Evolutionary conservation across 75 land plant species (phyloP).

Genomic region (Pinus albicaulis): DNA sequence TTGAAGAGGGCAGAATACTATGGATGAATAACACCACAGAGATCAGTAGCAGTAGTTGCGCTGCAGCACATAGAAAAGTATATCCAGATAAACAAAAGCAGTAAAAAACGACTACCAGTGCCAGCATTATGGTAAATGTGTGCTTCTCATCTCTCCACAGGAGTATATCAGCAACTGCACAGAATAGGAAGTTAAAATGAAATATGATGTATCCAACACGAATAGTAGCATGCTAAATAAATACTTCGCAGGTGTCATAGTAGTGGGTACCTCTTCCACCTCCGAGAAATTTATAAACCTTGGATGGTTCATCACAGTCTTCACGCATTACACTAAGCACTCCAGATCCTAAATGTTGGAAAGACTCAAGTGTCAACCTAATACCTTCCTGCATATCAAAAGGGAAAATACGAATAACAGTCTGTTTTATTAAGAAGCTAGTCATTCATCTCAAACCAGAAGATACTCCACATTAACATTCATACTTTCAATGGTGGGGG

Average conservation of each 20-base stretch:
- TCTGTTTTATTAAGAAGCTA: background rate
- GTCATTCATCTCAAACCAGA: background rate
- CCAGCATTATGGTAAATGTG: constrained; percentile 34
- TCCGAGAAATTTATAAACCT: constrained; percentile 55
- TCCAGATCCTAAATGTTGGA: constrained; percentile 62
- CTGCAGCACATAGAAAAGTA: constrained; percentile 54
- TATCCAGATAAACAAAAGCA: constrained; percentile 51
- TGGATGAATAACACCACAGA: constrained; percentile 53
- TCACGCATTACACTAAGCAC: constrained; percentile 9
- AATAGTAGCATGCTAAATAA: background rate
- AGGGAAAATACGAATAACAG: background rate
- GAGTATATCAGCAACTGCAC: constrained; percentile 75
- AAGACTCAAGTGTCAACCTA: constrained; percentile 65
- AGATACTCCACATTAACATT: background rate
- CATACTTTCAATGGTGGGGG: background rate
- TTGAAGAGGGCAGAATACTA: constrained; percentile 49
- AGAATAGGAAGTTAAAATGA: background rate
- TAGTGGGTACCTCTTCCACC: constrained; percentile 46
- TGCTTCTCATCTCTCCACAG: constrained; percentile 79
- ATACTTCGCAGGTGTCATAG: background rate
- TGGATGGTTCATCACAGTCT: constrained; percentile 47
- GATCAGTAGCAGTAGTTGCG: constrained; percentile 48
- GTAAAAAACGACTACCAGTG: constrained; percentile 40
- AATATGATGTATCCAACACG: background rate
- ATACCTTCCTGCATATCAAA: constrained; percentile 69